Evolutionary conservation across 208 protist genomes (phyloP), one percentile per base, ranked within the genome.

Genomic region (Sergeia podlipaevii): DNA sequence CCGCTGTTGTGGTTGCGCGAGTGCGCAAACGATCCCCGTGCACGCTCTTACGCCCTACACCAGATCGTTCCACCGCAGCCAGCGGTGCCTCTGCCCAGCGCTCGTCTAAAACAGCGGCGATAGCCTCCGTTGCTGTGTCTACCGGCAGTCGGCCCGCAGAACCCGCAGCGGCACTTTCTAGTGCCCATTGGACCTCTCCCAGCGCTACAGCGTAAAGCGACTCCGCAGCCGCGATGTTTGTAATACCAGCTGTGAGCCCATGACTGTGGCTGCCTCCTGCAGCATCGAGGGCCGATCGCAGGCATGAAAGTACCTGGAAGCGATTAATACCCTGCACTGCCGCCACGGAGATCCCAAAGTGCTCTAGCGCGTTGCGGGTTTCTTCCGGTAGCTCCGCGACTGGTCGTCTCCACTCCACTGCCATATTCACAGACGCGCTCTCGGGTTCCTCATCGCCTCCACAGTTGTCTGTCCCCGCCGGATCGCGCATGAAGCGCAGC

Each of bases 401-500:
- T 13, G 45, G 55, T 17, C 20, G n/a, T 5, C 24, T 34, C 50
- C 68, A 75, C 32, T 57, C 32, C 18, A 10, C 45, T 26, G 26
- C 42, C n/a, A 23, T 7, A 24, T 2, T 26, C 13, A n/a, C n/a
- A n/a, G n/a, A n/a, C n/a, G 20, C 18, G 15, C 15, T 23, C 34
- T 43, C 52, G 21, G n/a, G 33, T 26, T 39, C 33, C 42, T 58
- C 30, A 46, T 29, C 44, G 21, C 20, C 21, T 13, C 18, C 0
- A 18, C 29, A 20, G 6, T 57, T 17, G 15, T 38, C 49, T 30
- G 67, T 54, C 7, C 55, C 38, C 10, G 28, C 44, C 10, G 73
- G 79, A 26, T 85, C 81, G 29, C 79, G 78, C 55, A 93, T 85
- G 47, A 81, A 88, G 15, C 68, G 26, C 21, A 86, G 42, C 13